A percentile compares a stretch with the other conserved stretches of the same genome.
Conservation (phyloP, 805 yeast species). For the Monosporozyma solicola region DNA sequence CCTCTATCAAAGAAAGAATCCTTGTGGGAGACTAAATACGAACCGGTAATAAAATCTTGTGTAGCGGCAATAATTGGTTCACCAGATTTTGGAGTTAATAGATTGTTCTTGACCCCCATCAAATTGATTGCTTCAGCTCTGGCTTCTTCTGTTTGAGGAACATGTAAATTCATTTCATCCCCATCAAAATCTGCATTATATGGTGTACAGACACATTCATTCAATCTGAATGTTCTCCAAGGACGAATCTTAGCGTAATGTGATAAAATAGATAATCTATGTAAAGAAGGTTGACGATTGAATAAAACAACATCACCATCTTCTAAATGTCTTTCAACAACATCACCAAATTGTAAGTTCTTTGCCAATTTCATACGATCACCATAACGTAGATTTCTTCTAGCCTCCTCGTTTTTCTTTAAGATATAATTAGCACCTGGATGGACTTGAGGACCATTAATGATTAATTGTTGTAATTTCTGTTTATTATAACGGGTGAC, state of each 20-base stretch:
- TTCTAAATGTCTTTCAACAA: conserved; percentile 92
- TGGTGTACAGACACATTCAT: conserved; percentile 98
- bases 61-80: conserved; percentile 99
- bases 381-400: conserved; percentile 85
- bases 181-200: conserved; percentile 99
- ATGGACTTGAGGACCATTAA: conserved; percentile 79
- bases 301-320: conserved; percentile 95
- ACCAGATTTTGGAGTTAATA: conserved; percentile 94
- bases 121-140: conserved; percentile 96
- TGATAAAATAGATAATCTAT: conserved; percentile 84
- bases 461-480: conserved; percentile 63
- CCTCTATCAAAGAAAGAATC: conserved; percentile 90
- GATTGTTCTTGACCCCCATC: conserved; percentile 95
- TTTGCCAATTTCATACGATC: conserved; percentile 71
- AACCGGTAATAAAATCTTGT: conserved; percentile 97
- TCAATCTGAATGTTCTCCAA: conserved; percentile 94
- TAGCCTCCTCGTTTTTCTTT: conserved; percentile 74
- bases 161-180: conserved; percentile 98
- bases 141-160: conserved; percentile 98
- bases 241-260: conserved; percentile 96
- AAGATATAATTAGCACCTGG: conserved; percentile 95
- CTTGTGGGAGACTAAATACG: conserved; percentile 84
- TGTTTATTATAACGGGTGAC: conserved; percentile 80
- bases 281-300: conserved; percentile 96
- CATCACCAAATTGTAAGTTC: conserved; percentile 74